Conservation (phyloP, 495 filamentous ascomycete species). For the Aspergillus bertholletiae region DNA sequence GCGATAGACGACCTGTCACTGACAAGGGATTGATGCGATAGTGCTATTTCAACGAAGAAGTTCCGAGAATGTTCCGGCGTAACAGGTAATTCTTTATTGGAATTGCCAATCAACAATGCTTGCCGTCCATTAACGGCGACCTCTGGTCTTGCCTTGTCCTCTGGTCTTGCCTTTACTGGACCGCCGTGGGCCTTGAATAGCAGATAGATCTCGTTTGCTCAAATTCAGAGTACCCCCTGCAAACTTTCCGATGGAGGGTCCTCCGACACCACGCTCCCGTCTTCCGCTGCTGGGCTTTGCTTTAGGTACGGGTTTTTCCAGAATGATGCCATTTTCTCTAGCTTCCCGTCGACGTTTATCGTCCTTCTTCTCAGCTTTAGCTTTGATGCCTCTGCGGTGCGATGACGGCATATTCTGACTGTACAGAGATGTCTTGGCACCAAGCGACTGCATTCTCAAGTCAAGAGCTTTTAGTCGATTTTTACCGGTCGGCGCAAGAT, state of each 20-base stretch:
- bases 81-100: background rate
- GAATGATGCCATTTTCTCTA: constrained; percentile 82
- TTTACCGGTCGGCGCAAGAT: constrained; percentile 60
- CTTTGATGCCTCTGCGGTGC: constrained; percentile 72
- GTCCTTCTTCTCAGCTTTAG: constrained; percentile 61
- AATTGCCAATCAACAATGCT: background rate
- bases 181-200: constrained; percentile 54
- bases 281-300: constrained; percentile 36
- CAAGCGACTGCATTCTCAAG: constrained; percentile 73
- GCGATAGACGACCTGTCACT: background rate
- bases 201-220: constrained; percentile 69
- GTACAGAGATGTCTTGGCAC: constrained; percentile 69
- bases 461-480: constrained; percentile 75
- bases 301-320: constrained; percentile 64
- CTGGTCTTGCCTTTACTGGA: constrained; percentile 25
- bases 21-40: background rate
- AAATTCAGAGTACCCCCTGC: constrained; percentile 73
- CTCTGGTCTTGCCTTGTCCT: constrained; percentile 26
- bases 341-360: constrained; percentile 71
- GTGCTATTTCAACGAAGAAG: background rate
- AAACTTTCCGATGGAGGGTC: constrained; percentile 76
- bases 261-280: constrained; percentile 65
- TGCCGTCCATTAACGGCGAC: constrained; percentile 14
- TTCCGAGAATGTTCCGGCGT: background rate
- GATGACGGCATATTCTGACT: constrained; percentile 79